phyloP scores from a whole-genome alignment of 805 yeast species.

The Nakazawaea siamensis region DNA sequence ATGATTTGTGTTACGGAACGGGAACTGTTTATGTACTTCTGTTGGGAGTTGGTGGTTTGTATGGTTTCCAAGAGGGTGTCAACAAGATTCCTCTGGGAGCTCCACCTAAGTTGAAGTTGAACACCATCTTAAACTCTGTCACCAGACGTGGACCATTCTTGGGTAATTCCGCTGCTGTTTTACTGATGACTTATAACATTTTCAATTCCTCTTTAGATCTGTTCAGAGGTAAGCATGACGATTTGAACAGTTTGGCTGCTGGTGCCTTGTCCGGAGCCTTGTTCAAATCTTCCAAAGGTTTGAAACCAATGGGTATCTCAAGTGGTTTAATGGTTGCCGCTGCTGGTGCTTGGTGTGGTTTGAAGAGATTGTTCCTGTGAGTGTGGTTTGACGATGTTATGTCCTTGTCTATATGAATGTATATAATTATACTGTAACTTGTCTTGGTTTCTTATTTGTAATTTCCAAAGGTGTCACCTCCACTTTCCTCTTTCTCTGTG shows the following conservation, averaged over 20 bases:
- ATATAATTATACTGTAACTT: neutral
- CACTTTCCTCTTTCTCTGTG: neutral
- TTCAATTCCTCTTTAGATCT: slow-evolving; percentile 74
- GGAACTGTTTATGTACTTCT: slow-evolving; percentile 89
- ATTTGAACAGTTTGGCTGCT: slow-evolving; percentile 71
- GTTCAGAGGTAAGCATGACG: slow-evolving; percentile 85
- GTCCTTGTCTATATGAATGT: too few species aligned
- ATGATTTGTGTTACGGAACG: slow-evolving; percentile 95
- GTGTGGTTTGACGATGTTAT: too few species aligned
- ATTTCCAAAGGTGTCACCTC: too few species aligned
- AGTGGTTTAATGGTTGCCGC: slow-evolving; percentile 81
- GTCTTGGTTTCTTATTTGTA: too few species aligned
- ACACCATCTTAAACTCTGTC: slow-evolving; percentile 84
- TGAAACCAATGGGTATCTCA: slow-evolving; percentile 82
- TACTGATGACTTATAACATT: slow-evolving; percentile 83
- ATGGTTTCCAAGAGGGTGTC: slow-evolving; percentile 84
- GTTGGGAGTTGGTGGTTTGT: slow-evolving; percentile 81
- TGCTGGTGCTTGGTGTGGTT: slow-evolving; percentile 88
- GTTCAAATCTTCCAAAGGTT: slow-evolving; percentile 78
- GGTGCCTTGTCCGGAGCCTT: slow-evolving; percentile 92
- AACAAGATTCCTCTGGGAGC: slow-evolving; percentile 66
- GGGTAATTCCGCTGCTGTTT: slow-evolving; percentile 92
- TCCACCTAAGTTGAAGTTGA: slow-evolving; percentile 74
- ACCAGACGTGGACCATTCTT: slow-evolving; percentile 94
- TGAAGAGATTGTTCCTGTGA: slow-evolving; percentile 44